A percentile compares a stretch with the other conserved stretches of the same genome.
These are phyloP conservation scores for Hyaloscypha bicolor DNA, from an alignment of 495 filamentous ascomycete genomes.

Conservation along the genomic window DNA sequence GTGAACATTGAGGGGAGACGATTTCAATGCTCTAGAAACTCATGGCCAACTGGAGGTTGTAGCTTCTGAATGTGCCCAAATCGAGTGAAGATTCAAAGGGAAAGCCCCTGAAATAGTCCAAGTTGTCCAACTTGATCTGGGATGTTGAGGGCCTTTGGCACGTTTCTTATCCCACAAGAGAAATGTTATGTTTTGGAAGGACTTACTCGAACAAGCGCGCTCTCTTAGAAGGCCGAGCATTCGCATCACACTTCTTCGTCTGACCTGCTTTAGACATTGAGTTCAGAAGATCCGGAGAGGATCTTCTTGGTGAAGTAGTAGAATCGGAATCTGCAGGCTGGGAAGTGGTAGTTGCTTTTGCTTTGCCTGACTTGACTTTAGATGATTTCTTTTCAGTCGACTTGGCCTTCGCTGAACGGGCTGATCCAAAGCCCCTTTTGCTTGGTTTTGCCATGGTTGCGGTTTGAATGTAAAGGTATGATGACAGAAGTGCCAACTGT, in stretches of 20 bases:
- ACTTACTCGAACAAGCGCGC: slow-evolving; percentile 10
- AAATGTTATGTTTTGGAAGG: too few relatives aligned
- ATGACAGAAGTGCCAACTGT: not conserved
- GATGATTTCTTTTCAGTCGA: not conserved
- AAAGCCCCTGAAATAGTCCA: too few relatives aligned
- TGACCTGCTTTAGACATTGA: not conserved
- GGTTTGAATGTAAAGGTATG: not conserved
- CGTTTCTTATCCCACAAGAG: too few relatives aligned
- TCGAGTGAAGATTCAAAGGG: too few relatives aligned
- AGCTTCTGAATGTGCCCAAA: too few relatives aligned
- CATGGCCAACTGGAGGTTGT: too few relatives aligned
- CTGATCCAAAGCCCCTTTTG: not conserved
- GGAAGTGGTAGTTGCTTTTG: not conserved
- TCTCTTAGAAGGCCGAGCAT: not conserved
- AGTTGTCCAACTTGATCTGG: too few relatives aligned
- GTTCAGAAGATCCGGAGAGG: not conserved
- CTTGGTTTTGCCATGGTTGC: not conserved
- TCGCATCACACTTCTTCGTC: not conserved
- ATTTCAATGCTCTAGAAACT: too few relatives aligned
- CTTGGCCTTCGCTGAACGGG: not conserved
- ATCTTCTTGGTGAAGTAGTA: not conserved
- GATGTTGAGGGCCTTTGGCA: too few relatives aligned
- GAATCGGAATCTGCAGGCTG: not conserved
- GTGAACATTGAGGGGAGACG: too few relatives aligned
- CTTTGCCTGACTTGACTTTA: not conserved